A percentile compares a stretch with the other conserved stretches of the same genome.
Evolutionary conservation across 2,329 filamentous ascomycete species (phyloP).

Genomic region (Microcyclospora tardicrescens): DNA sequence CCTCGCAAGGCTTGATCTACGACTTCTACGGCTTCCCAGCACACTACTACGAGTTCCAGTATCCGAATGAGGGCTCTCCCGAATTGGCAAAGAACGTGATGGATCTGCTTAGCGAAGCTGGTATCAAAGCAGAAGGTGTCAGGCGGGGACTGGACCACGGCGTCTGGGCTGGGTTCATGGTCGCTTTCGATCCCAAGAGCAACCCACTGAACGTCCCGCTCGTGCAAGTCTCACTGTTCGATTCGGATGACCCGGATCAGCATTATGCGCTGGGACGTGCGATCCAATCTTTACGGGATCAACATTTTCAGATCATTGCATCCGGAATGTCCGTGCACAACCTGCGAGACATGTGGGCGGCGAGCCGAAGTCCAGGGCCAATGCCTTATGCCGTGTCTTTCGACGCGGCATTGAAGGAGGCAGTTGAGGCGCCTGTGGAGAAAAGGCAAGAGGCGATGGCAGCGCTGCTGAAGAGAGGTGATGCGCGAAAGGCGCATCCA

Average conservation of each 20-base stretch:
- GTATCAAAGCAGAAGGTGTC: constrained; percentile 48
- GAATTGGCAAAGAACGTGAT: constrained; percentile 48
- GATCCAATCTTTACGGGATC: constrained; percentile 50
- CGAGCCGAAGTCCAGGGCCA: constrained; percentile 3
- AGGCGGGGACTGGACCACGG: constrained; percentile 61
- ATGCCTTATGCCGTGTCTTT: constrained; percentile 25
- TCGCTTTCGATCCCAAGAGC: constrained; percentile 30
- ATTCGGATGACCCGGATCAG: constrained; percentile 48
- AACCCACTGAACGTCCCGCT: constrained; percentile 41
- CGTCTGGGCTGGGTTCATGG: constrained; percentile 59
- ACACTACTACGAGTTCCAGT: constrained; percentile 55
- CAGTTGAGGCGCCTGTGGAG: constrained; percentile 19
- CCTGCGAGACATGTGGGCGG: constrained; percentile 16
- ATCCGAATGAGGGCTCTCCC: constrained; percentile 49
- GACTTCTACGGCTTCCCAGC: constrained; percentile 63
- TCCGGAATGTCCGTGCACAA: constrained; percentile 56
- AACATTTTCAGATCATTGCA: constrained; percentile 54
- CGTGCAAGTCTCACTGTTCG: constrained; percentile 59
- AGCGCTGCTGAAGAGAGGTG: constrained; percentile 26
- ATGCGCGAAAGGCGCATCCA: constrained; percentile 51
- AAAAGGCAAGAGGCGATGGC: constrained; percentile 22
- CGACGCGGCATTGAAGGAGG: constrained; percentile 22
- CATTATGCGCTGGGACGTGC: constrained; percentile 58
- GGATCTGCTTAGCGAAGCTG: constrained; percentile 39
- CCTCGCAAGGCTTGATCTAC: constrained; percentile 54